Evolutionary conservation across 1,284 basidiomycete genomes (phyloP).

Genomic region (Neolentinus lepideus): DNA sequence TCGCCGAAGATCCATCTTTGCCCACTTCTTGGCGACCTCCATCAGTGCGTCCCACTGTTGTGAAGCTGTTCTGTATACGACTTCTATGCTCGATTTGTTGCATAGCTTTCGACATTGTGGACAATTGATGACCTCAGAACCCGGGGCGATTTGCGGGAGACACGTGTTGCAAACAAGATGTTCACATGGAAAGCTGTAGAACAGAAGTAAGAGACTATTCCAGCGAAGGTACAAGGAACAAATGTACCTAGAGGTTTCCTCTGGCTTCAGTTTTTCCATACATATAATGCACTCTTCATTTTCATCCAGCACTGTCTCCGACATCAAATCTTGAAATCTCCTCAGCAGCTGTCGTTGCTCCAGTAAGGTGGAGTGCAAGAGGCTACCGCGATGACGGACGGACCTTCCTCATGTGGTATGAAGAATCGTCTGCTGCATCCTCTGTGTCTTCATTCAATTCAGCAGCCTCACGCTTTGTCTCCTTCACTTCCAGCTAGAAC

Average conservation of each 20-base stretch:
- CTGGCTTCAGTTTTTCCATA: conserved; percentile 26
- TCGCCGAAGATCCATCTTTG: conserved; percentile 27
- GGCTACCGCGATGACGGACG: background rate
- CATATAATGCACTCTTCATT: conserved; percentile 40
- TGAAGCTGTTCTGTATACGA: conserved; percentile 33
- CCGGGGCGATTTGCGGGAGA: conserved; percentile 21
- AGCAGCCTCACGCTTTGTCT: conserved; percentile 29
- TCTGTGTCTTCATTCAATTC: conserved; percentile 24
- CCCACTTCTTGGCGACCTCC: conserved; percentile 33
- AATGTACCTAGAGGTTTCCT: conserved; percentile 24
- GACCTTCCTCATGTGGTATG: conserved; percentile 35
- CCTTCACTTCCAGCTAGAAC: conserved; percentile 27
- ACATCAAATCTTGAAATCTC: conserved; percentile 31
- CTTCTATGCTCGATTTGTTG: conserved; percentile 28
- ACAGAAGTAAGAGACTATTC: background rate
- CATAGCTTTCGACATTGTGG: conserved; percentile 31
- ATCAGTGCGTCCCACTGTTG: conserved; percentile 43
- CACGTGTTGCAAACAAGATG: conserved; percentile 36
- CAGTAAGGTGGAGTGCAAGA: background rate
- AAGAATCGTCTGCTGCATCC: conserved; percentile 23
- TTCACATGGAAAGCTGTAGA: conserved; percentile 31
- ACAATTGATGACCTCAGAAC: conserved; percentile 23
- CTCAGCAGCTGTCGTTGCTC: conserved; percentile 30
- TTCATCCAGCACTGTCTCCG: conserved; percentile 31
- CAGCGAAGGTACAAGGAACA: no score